These are phyloP conservation scores for Zopfochytrium polystomum DNA, from an alignment of 371 early-diverging fungal species.

Conservation along the genomic window DNA sequence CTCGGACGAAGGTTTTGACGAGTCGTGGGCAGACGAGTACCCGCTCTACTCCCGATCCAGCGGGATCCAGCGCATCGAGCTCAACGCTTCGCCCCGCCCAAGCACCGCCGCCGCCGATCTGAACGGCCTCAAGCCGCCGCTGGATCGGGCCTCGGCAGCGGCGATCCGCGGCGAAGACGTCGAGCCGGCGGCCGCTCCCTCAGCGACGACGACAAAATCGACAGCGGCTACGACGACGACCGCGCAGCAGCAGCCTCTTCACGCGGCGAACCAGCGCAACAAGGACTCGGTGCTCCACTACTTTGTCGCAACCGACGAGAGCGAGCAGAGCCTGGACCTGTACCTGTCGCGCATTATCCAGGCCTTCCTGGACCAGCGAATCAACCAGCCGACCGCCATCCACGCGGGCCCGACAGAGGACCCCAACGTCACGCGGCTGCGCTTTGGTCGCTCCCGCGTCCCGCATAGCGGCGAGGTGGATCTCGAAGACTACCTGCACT, in stretches of 20 bases:
- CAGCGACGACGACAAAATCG: not conserved
- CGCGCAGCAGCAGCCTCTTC: not conserved
- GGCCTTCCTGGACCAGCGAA: conserved; percentile 41
- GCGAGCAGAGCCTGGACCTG: conserved; percentile 36
- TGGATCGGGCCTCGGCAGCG: not conserved
- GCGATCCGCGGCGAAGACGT: not conserved
- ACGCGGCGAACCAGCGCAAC: conserved; percentile 20
- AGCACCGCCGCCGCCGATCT: not conserved
- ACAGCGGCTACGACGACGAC: not conserved
- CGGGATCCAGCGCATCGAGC: conserved; percentile 1
- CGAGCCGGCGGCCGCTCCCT: not conserved
- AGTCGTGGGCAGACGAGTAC: conserved; percentile 18
- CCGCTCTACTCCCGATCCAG: conserved; percentile 20
- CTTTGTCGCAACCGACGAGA: conserved; percentile 41
- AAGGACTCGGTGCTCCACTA: conserved; percentile 48
- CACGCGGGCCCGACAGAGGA: conserved; percentile 28
- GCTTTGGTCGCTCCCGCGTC: conserved; percentile 28
- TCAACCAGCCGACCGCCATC: conserved; percentile 39
- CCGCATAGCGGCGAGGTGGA: conserved; percentile 24
- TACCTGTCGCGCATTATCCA: conserved; percentile 39
- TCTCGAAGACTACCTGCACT: conserved; percentile 36
- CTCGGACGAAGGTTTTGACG: conserved; percentile 27
- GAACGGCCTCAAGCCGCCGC: not conserved
- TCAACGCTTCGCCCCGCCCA: not conserved
- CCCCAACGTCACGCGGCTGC: conserved; percentile 15